Base-by-base conservation (phyloP, 108 stramenopile species). In the Chaetoceros muelleri region DNA sequence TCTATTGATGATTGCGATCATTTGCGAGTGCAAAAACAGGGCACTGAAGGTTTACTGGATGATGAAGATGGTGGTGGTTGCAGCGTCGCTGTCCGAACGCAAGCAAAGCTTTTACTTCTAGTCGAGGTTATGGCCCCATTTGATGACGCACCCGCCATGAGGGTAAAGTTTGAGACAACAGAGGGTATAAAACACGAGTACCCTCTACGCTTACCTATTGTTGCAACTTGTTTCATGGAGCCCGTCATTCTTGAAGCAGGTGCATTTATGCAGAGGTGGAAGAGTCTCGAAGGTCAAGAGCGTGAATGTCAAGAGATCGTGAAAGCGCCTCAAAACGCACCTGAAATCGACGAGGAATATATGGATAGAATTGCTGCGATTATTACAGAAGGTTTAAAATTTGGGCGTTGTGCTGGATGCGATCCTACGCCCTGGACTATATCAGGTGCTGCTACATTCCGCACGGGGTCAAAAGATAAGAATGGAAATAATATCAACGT, bases 201-300 rank as follows among this genome's bases (percentile, higher is more conserved):
- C 64, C 90, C 89, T 22, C 63, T 95, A 28, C 84, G 85, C 20
- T 73, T 95, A 26, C 94, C 94, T 16, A 83, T 95, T 58, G 88
- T 91, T n/a, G 86, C 87, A 13, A 95, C 87, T 8, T 92, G 84
- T 52, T 95, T 92, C 67, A 87, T 86, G 85, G 89, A 92, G 60
- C 89, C 90, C 10, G 87, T 95, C 26, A 83, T 80, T 40, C 69
- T 87, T 13, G 87, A 88, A 44, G 73, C 85, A 24, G 79, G 56
- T 28, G 85, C 87, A 1, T 94, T 90, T 59, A 90, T 94, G 88
- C 82, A 85, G 46, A 65, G 93, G 69, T 95, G 94, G 90, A 87
- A 80, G 65, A 84, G 84, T 65, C 61, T 95, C 24, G 90, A 91
- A 58, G 87, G 87, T 3, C 81, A 87, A 61, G 85, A 91, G 30